Evolutionary conservation across 768 basidiomycete species (phyloP), one percentile per base, ranked within the genome.

Genomic region (Trametopsis cervina): DNA sequence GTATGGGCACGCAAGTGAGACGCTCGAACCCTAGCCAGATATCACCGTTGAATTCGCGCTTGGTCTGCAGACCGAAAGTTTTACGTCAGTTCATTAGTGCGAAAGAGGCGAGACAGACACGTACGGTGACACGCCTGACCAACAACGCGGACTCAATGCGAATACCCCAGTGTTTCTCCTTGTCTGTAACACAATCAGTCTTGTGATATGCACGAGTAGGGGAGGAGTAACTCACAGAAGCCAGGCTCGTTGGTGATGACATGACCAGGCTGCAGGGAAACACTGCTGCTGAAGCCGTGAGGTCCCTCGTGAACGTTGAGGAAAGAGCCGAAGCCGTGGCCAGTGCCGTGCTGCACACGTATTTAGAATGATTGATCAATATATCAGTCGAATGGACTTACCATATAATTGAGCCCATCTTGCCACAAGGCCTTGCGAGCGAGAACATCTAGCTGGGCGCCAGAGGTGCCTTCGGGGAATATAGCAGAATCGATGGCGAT

Each of bases 241-340:
- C 92, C 93, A 40, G 93, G 95, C 66, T 97, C 93, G 58, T 96
- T 94, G 40, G 92, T 92, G 49, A 94, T 81, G 56, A 94, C 81
- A 64, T 96, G 83, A 10, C 96, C 96, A n/a, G 81, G 80, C 20
- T 75, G 72, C 25, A 97, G 75, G 2, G 88, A 76, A 24, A 82
- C 73, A 35, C 71, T 71, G 58, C 74, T 81, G 18, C 79, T 74
- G 67, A 95, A 89, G 35, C 84, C 78, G 50, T 91, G 81, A 13
- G 89, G 79, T 10, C 92, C 88, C 68, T 90, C 89, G 57, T 91
- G 86, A 18, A 89, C 86, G 49, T 78, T 87, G 60, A 94, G 71
- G 70, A 87, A 95, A 27, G 85, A 81, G 17, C 91, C 91, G 54
- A 94, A 78, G 20, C 91, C 92, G 60, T 95, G 91, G 4, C 91